These are phyloP conservation scores for Neurospora tetraspora DNA, from an alignment of 495 filamentous ascomycete species.

Conservation along the genomic window DNA sequence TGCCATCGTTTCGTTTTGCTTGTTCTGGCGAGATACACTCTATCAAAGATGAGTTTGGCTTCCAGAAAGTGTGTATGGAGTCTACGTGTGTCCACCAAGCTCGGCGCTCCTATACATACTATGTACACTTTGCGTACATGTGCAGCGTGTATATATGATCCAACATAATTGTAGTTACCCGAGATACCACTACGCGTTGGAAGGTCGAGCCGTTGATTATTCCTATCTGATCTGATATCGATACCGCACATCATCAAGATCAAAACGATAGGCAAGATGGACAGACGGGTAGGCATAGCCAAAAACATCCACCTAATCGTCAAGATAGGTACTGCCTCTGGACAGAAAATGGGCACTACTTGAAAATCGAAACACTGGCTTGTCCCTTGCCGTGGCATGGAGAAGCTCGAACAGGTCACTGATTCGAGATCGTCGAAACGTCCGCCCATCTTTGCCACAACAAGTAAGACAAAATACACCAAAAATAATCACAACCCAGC, in stretches of 20 bases:
- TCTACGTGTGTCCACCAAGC: background rate
- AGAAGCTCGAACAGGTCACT: background rate
- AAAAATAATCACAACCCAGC: background rate
- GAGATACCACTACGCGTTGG: background rate
- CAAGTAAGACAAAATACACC: background rate
- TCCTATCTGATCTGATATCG: background rate
- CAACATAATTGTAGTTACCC: background rate
- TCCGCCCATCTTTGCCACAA: background rate
- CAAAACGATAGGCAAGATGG: background rate
- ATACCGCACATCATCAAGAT: background rate
- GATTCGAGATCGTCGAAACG: background rate
- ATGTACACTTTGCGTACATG: background rate
- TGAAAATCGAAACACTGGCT: background rate
- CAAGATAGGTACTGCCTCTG: background rate
- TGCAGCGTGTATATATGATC: background rate
- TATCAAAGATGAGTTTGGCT: background rate
- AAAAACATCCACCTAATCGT: background rate
- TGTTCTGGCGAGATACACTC: background rate
- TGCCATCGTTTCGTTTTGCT: background rate
- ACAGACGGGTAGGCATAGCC: background rate
- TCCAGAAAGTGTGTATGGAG: background rate
- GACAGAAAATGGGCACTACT: background rate
- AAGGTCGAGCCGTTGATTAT: background rate
- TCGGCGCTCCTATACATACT: background rate
- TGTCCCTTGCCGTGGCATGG: background rate